phyloP scores from a whole-genome alignment of 1,284 basidiomycete genomes.

The Fomitopsis pinicola region DNA sequence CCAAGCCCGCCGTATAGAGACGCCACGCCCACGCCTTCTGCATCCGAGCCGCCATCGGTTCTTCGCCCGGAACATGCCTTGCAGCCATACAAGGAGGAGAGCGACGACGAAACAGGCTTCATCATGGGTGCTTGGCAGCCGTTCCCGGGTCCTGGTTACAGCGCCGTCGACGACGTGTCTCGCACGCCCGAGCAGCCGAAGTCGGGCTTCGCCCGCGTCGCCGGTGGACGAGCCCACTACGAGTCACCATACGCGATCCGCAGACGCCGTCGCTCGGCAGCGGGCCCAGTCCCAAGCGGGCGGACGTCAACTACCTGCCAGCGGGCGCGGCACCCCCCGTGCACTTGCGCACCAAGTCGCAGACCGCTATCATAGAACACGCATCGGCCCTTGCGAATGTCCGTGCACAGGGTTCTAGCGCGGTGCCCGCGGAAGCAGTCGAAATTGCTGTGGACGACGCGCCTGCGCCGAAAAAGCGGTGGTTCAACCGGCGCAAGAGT shows the following conservation, averaged over 20 bases:
- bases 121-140: slow-evolving; percentile 86
- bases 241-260: slow-evolving; percentile 75
- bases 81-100: slow-evolving; percentile 73
- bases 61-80: slow-evolving; percentile 74
- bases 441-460: slow-evolving; percentile 7
- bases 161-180: slow-evolving; percentile 35
- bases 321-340: slow-evolving; percentile 62
- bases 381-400: slow-evolving; percentile 22
- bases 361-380: slow-evolving; percentile 74
- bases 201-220: slow-evolving; percentile 74
- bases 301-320: slow-evolving; percentile 37
- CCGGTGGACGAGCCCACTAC: slow-evolving; percentile 74
- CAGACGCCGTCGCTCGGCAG: slow-evolving; percentile 45
- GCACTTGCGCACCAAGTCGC: slow-evolving; percentile 74
- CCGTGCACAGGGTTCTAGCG: slow-evolving; percentile 3
- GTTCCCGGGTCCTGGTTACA: slow-evolving; percentile 53
- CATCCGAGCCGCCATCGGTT: slow-evolving; percentile 64
- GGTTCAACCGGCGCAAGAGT: slow-evolving; percentile 60
- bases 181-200: slow-evolving; percentile 32
- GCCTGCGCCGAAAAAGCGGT: slow-evolving; percentile 42
- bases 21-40: slow-evolving; percentile 34
- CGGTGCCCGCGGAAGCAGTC: background rate
- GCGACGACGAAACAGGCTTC: slow-evolving; percentile 71
- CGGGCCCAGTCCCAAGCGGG: slow-evolving; percentile 22
- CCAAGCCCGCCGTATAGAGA: slow-evolving; percentile 24